Conservation (phyloP, 768 basidiomycete species). For the Mycena sanguinolenta region DNA sequence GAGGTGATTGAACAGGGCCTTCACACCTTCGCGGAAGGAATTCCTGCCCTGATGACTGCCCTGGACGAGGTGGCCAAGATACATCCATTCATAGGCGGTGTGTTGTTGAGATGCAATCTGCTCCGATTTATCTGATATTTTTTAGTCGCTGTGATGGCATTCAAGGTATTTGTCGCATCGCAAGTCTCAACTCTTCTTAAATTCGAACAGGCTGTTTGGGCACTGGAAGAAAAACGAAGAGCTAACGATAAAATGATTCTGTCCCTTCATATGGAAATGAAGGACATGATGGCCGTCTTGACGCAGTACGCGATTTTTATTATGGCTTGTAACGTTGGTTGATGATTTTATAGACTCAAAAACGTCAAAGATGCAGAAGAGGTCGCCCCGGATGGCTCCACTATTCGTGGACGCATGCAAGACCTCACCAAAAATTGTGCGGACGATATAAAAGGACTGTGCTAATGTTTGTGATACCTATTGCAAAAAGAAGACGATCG, state of each 20-base stretch:
- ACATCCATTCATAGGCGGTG: conserved; percentile 47
- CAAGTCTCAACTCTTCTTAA: conserved; percentile 21
- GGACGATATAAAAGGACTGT: conserved; percentile 50
- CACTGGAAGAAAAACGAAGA: conserved; percentile 53
- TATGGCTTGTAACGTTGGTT: background rate
- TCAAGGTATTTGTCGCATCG: conserved; percentile 28
- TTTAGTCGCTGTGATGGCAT: conserved; percentile 38
- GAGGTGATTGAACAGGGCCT: conserved; percentile 37
- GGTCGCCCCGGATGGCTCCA: conserved; percentile 42
- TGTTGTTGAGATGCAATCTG: background rate
- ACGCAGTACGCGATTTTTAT: conserved; percentile 44
- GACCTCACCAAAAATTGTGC: conserved; percentile 39
- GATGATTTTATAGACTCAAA: conserved; percentile 33
- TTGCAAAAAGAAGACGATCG: conserved; percentile 46
- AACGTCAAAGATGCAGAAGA: conserved; percentile 36
- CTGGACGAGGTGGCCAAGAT: conserved; percentile 44
- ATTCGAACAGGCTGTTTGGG: conserved; percentile 52
- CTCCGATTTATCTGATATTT: background rate
- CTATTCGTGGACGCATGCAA: conserved; percentile 45
- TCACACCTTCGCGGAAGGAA: conserved; percentile 37
- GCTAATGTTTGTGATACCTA: conserved; percentile 51
- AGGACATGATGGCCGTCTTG: conserved; percentile 52
- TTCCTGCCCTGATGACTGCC: conserved; percentile 37
- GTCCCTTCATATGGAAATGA: conserved; percentile 52
- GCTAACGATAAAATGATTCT: conserved; percentile 56